Percentiles rank a stretch among this genome's conserved stretches.
These are phyloP conservation scores for Aspergillus niger DNA, from an alignment of 2,329 filamentous ascomycete species.

Conservation along the genomic window DNA sequence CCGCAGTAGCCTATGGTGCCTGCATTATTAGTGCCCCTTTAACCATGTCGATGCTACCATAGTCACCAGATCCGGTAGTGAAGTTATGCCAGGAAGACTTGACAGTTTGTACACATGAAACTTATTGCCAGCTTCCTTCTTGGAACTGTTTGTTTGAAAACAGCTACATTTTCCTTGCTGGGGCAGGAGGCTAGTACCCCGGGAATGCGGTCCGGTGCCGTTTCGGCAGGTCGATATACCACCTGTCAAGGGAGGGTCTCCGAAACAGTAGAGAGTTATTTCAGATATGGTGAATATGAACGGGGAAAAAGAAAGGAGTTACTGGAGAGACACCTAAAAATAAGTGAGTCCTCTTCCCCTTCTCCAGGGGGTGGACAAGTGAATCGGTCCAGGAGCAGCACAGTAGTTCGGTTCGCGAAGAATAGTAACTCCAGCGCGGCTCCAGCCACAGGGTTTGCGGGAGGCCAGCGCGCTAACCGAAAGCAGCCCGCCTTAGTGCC, in stretches of 20 bases:
- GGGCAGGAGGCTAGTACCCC: neutral
- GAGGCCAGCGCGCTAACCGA: conserved; percentile 39
- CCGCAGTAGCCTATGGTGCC: neutral
- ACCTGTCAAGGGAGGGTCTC: neutral
- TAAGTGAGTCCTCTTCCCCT: too few relatives aligned
- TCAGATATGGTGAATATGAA: too few relatives aligned
- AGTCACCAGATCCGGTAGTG: neutral
- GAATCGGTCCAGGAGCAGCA: too few relatives aligned
- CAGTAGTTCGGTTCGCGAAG: too few relatives aligned
- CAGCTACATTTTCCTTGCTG: neutral
- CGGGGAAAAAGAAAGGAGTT: neutral
- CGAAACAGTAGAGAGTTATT: too few relatives aligned
- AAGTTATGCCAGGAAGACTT: neutral
- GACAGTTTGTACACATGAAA: neutral
- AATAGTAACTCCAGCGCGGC: neutral
- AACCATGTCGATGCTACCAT: neutral
- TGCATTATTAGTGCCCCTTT: neutral
- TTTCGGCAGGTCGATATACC: neutral
- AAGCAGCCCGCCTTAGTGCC: conserved; percentile 44
- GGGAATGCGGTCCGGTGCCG: neutral
- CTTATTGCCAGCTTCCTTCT: neutral
- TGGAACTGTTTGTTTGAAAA: neutral
- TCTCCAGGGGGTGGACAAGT: too few relatives aligned
- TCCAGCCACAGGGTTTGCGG: conserved; percentile 28
- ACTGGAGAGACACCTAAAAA: too few relatives aligned